Conservation (phyloP, 202 grass and related monocot species). For the Setaria viridis region DNA sequence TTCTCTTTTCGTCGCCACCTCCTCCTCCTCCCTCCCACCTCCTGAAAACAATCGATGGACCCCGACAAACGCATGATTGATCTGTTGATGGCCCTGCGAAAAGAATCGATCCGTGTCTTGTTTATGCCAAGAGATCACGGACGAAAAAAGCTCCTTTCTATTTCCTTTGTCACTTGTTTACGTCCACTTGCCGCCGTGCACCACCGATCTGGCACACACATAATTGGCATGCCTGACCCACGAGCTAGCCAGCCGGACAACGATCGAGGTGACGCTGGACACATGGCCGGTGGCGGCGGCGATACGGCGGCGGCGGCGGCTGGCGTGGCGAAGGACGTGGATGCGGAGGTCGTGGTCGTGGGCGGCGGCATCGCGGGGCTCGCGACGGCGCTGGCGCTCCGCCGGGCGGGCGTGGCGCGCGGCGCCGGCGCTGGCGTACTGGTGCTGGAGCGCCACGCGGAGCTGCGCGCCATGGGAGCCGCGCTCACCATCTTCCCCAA, state of each 20-base stretch:
- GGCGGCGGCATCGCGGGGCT: constrained; percentile 79
- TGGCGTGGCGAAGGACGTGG: neutral
- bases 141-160: too few species aligned
- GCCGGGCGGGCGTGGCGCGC: constrained; percentile 34
- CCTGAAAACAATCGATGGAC: too few species aligned
- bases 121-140: too few species aligned
- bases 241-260: neutral
- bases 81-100: too few species aligned
- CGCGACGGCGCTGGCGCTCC: constrained; percentile 66
- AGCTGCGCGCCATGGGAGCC: constrained; percentile 61
- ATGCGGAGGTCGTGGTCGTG: constrained; percentile 65
- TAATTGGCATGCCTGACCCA: neutral
- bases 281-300: neutral
- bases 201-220: too few species aligned
- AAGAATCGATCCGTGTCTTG: too few species aligned
- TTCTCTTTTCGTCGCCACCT: too few species aligned
- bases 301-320: neutral
- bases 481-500: constrained; percentile 70
- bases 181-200: too few species aligned
- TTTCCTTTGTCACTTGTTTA: too few species aligned
- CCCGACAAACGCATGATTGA: too few species aligned
- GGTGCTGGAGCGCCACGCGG: constrained; percentile 73
- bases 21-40: too few species aligned
- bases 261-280: neutral
- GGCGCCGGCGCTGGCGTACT: constrained; percentile 1